A percentile compares a stretch with the other conserved stretches of the same genome.
These are phyloP conservation scores for Prunus persica DNA, from an alignment of 306 rosid genomes.

Conservation along the genomic window Prunus_persica_NCBIv2 NC_034010.1:29965501-29966000, in stretches of 20 bases:
- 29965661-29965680: not conserved
- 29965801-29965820: constrained; percentile 94
- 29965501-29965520: constrained; percentile 71
- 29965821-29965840: constrained; percentile 95
- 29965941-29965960: constrained; percentile 83
- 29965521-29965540: constrained; percentile 47
- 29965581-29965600: too few relatives aligned
- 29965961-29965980: constrained; percentile 77
- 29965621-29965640: too few relatives aligned
- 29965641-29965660: too few relatives aligned
- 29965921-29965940: not conserved
- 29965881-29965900: not conserved
- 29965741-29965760: constrained; percentile 95
- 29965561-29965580: too few relatives aligned
- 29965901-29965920: too few relatives aligned
- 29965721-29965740: constrained; percentile 84
- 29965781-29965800: constrained; percentile 95
- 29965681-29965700: constrained; percentile 96
- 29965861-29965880: not conserved
- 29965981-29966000: constrained; percentile 92
- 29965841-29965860: constrained; percentile 69
- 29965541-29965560: too few relatives aligned
- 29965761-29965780: constrained; percentile 99
- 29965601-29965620: too few relatives aligned
- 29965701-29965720: constrained; percentile 96